These are phyloP conservation scores for Paramecium caudatum DNA, from an alignment of 73 alveolate species.

Conservation along the genomic window DNA sequence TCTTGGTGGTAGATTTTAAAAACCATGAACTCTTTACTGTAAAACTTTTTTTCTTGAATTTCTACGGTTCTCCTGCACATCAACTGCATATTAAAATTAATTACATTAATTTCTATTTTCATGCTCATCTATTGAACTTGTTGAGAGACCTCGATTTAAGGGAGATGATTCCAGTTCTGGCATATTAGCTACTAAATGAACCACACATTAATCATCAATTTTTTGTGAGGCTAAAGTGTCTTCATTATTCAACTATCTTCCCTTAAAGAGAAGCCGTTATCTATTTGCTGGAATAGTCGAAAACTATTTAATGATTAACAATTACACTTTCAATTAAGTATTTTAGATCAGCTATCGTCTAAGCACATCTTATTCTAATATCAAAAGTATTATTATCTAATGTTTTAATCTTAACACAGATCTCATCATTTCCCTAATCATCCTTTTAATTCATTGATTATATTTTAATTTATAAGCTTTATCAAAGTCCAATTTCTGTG, in stretches of 20 bases:
- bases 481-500: conserved; percentile 23
- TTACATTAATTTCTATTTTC: background rate
- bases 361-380: background rate
- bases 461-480: conserved; percentile 52
- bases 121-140: conserved; percentile 55
- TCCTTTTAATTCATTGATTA: conserved; percentile 33
- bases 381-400: conserved; percentile 51
- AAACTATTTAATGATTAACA: background rate
- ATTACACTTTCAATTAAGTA: conserved; percentile 20
- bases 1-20: conserved; percentile 7
- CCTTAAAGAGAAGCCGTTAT: conserved; percentile 25
- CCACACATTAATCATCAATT: conserved; percentile 24
- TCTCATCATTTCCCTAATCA: conserved; percentile 23
- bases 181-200: conserved; percentile 53
- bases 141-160: conserved; percentile 21
- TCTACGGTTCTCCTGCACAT: conserved; percentile 52
- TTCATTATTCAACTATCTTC: conserved; percentile 56
- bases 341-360: background rate
- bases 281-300: conserved; percentile 24
- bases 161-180: conserved; percentile 54
- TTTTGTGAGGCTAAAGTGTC: conserved; percentile 19
- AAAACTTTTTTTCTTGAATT: conserved; percentile 48
- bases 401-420: conserved; percentile 43
- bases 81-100: background rate
- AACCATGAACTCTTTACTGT: conserved; percentile 39